These are phyloP conservation scores for Aspergillus campestris DNA, from an alignment of 495 filamentous ascomycete genomes.

Conservation along the genomic window DNA sequence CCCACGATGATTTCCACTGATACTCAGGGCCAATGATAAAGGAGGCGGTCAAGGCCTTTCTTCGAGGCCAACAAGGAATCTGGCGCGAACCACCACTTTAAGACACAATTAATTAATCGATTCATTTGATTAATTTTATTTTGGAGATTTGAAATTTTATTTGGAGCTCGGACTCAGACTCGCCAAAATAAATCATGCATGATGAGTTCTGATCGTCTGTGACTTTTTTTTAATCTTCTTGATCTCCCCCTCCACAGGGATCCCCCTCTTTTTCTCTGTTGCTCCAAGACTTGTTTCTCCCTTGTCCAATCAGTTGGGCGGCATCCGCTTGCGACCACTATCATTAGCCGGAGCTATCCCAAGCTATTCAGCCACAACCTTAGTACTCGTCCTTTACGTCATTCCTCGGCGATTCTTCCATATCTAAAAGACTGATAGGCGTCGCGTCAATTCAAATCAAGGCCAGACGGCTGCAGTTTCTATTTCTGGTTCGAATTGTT, in stretches of 20 bases:
- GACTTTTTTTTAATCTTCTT: not conserved
- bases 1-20: no score
- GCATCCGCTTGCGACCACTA: slow-evolving; percentile 4
- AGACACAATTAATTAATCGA: no score
- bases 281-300: not conserved
- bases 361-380: slow-evolving; percentile 2
- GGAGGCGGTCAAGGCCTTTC: no score
- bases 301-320: slow-evolving; percentile 5
- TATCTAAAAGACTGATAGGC: not conserved
- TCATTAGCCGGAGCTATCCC: no score
- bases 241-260: not conserved
- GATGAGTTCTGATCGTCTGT: not conserved
- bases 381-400: slow-evolving; percentile 8
- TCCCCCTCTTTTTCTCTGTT: not conserved
- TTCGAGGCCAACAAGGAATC: no score
- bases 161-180: not conserved
- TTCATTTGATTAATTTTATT: no score
- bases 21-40: no score
- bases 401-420: slow-evolving; percentile 5
- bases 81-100: no score
- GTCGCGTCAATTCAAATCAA: not conserved
- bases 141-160: no score
- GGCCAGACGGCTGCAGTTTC: slow-evolving; percentile 2
- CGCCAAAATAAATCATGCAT: not conserved
- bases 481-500: no score